Percentiles rank a stretch among this genome's conserved stretches.
These are phyloP conservation scores for Aspergillus panamensis DNA, from an alignment of 495 filamentous ascomycete genomes.

Conservation along the genomic window DNA sequence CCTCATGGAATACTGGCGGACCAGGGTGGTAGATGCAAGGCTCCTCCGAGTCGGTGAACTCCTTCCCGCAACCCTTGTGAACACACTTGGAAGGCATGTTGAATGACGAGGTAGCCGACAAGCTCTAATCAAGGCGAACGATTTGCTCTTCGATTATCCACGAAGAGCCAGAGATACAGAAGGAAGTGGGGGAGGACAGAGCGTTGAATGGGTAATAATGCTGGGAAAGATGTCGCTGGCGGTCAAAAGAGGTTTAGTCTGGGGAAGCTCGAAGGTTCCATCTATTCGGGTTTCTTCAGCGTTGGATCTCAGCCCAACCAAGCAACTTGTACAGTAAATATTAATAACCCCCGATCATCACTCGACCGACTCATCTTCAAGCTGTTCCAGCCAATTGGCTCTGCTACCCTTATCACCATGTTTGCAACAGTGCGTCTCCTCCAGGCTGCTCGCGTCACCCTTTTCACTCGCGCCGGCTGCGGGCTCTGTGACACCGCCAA, in stretches of 20 bases:
- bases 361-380: not conserved
- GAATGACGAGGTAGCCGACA: not conserved
- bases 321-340: not conserved
- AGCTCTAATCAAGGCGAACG: not conserved
- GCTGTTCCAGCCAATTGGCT: not conserved
- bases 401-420: slow-evolving; percentile 24
- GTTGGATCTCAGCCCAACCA: slow-evolving; percentile 4
- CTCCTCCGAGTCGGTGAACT: slow-evolving; percentile 78
- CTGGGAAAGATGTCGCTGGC: not conserved
- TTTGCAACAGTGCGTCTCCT: slow-evolving; percentile 41
- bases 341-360: not conserved
- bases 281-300: slow-evolving; percentile 11
- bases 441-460: slow-evolving; percentile 65
- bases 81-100: slow-evolving; percentile 87
- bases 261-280: slow-evolving; percentile 51
- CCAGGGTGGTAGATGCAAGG: slow-evolving; percentile 90
- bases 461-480: slow-evolving; percentile 80
- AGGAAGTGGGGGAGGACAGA: not conserved
- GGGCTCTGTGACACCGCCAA: slow-evolving; percentile 76
- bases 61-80: slow-evolving; percentile 92
- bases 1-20: slow-evolving; percentile 94
- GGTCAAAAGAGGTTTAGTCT: slow-evolving; percentile 36
- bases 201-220: not conserved
- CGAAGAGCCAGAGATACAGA: not conserved
- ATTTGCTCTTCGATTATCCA: not conserved